A percentile compares a stretch with the other conserved stretches of the same genome.
Conservation (phyloP, 106 monocot genomes). For the Apostasia ramifera region DNA sequence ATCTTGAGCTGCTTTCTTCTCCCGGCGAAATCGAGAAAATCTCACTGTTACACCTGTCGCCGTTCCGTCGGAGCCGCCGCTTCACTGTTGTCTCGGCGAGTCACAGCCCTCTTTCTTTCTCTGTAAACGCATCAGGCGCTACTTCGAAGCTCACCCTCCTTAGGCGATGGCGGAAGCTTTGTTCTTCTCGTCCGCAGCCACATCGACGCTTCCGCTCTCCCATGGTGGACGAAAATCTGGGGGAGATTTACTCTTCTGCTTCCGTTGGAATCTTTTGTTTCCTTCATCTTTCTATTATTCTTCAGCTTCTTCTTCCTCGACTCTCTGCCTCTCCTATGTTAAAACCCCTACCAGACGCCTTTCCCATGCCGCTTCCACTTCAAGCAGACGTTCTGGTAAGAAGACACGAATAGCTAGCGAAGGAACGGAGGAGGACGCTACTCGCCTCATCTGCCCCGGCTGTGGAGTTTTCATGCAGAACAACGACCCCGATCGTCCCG, state of each 20-base stretch:
- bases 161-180: not conserved
- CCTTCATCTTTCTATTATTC: not conserved
- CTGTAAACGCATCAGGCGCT: too few species aligned
- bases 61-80: too few species aligned
- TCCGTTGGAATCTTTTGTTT: not conserved
- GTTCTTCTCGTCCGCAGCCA: not conserved
- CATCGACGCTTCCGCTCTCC: not conserved
- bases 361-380: not conserved
- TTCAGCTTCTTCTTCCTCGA: not conserved
- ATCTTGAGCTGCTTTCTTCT: too few species aligned
- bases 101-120: too few species aligned
- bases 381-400: conserved; percentile 2
- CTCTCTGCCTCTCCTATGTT: conserved; percentile 1
- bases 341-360: conserved; percentile 12
- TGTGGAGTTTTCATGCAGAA: conserved; percentile 98
- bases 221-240: not conserved
- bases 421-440: conserved; percentile 54
- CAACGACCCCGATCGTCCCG: conserved; percentile 64
- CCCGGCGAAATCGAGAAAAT: too few species aligned
- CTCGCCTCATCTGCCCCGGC: conserved; percentile 64
- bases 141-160: not conserved
- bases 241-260: not conserved
- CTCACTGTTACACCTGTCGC: too few species aligned
- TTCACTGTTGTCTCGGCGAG: too few species aligned
- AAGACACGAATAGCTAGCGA: conserved; percentile 48